Evolutionary conservation across 768 basidiomycete species (phyloP).

Genomic region (Phallus indusiatus): DNA sequence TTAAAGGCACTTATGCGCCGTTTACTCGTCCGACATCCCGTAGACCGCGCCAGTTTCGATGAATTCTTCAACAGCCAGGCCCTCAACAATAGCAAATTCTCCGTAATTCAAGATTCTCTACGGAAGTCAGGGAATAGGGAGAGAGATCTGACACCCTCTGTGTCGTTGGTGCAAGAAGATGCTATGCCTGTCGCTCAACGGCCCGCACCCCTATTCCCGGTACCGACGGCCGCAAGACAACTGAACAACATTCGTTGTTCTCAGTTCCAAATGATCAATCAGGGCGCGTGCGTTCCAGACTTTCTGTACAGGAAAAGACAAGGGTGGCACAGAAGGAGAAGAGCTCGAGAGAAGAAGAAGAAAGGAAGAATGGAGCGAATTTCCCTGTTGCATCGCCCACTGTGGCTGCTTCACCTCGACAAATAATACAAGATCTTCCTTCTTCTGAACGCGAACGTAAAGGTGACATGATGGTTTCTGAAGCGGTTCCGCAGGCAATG

Average conservation of each 20-base stretch:
- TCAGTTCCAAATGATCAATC: neutral
- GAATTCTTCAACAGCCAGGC: constrained; percentile 85
- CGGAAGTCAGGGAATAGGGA: neutral
- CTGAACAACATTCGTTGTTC: neutral
- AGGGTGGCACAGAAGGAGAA: neutral
- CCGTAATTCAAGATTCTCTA: constrained; percentile 15
- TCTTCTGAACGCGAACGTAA: neutral
- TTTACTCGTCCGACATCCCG: constrained; percentile 77
- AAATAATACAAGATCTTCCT: neutral
- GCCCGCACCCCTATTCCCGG: neutral
- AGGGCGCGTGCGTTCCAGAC: neutral
- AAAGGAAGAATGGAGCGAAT: neutral
- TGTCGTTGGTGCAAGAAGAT: neutral
- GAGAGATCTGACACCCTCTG: neutral
- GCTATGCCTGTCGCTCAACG: constrained; percentile 4
- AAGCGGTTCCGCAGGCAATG: neutral
- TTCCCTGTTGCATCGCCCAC: neutral
- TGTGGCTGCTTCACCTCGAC: neutral
- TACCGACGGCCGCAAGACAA: neutral
- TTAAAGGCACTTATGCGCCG: constrained; percentile 80
- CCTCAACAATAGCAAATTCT: constrained; percentile 69
- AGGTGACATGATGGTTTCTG: neutral
- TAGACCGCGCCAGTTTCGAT: constrained; percentile 79
- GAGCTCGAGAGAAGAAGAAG: neutral
- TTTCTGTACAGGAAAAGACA: neutral